Conservation (phyloP, 1,139 yeast genomes). For the Candida dubliniensis region DNA sequence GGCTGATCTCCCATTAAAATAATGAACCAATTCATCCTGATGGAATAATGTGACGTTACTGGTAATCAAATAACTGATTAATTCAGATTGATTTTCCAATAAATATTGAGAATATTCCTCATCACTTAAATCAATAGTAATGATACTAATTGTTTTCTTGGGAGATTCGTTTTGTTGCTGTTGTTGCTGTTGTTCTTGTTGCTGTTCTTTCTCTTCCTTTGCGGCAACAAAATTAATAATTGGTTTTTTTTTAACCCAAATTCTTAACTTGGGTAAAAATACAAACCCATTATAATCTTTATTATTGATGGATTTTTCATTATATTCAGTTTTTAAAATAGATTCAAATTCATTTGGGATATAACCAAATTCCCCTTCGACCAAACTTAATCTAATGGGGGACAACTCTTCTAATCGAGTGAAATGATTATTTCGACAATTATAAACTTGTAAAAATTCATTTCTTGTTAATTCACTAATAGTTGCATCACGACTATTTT, state of each 20-base stretch:
- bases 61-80: conserved; percentile 33
- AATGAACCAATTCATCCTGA: conserved; percentile 25
- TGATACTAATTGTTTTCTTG: conserved; percentile 5
- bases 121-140: conserved; percentile 24
- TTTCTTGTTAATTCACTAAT: conserved; percentile 19
- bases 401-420: conserved; percentile 29
- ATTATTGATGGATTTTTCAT: conserved; percentile 22
- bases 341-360: conserved; percentile 32
- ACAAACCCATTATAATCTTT: conserved; percentile 27
- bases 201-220: conserved; percentile 4
- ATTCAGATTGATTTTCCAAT: conserved; percentile 18
- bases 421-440: conserved; percentile 50
- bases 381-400: conserved; percentile 28
- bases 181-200: background rate
- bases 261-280: conserved; percentile 31
- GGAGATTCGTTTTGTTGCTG: background rate
- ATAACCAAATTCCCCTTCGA: conserved; percentile 37
- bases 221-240: conserved; percentile 19
- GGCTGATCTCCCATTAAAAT: conserved; percentile 18
- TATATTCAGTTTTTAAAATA: conserved; percentile 33
- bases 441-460: conserved; percentile 32
- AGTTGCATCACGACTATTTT: conserved; percentile 10
- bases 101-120: conserved; percentile 31
- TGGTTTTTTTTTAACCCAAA: conserved; percentile 28
- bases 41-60: conserved; percentile 34